Evolutionary conservation across 2,329 filamentous ascomycete species (phyloP), one percentile per base, ranked within the genome.

Genomic region (Acarospora socialis): DNA sequence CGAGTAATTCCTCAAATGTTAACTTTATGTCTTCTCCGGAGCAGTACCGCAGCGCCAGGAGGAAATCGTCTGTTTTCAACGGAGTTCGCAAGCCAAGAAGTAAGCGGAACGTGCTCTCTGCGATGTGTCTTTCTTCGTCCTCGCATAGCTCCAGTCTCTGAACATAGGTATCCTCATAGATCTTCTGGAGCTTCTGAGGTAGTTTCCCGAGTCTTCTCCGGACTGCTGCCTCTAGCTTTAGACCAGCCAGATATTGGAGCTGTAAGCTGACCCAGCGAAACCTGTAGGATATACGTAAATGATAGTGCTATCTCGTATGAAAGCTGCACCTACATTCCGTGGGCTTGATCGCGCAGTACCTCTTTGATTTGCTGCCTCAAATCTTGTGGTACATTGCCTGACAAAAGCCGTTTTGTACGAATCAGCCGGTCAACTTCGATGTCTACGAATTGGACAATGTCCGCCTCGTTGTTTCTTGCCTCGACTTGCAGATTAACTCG

Each of bases 231-330:
- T 47, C 42, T 5, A 41, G 5, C 3, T 32, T 37, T 17, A 47
- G 32, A 3, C 38, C 27, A 21, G 44, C 47, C 15, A 53, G 41
- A 21, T 45, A 26, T 30, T 49, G 44, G 13, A 55, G 35, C 27
- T 51, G 45, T 27, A 54, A 36, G 30, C 40, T 46, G 12, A 39
- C 50, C 52, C 49, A 54, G 14, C 43, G 41, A 34, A 54, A 52
- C 51, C 50, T 52, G 15, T 15, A 4, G 16, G 5, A 3, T 12
- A 6, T 31, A 35, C 33, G 19, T 33, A n/a, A n/a, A n/a, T n/a
- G n/a, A n/a, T n/a, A n/a, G n/a, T n/a, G n/a, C n/a, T n/a, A n/a
- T n/a, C n/a, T 18, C 6, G 13, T 17, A 7, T 6, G 10, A 12
- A 4, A 9, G 17, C 25, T 9, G 10, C 28, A 44, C 44, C 38